Base-by-base conservation (phyloP, 1,284 basidiomycete species). In the Coriolopsis trogii region DNA sequence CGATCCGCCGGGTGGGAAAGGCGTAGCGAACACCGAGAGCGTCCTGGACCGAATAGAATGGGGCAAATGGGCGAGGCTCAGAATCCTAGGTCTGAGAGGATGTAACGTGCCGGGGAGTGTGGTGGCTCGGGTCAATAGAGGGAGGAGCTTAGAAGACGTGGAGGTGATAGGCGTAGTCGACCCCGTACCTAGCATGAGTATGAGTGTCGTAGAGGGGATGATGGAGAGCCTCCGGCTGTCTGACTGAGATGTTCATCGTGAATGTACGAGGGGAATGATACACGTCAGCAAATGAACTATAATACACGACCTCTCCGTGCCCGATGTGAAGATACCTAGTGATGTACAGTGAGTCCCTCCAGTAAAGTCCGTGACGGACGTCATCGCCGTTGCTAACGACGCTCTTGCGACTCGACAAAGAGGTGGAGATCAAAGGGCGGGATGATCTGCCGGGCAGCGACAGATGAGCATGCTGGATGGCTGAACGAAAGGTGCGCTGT, bases 61-160 rank as follows among this genome's bases (percentile, higher is more conserved):
- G 87, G 55, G 54, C 16, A 72, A 76, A 24, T 80, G 81, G 80
- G 72, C 67, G 31, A 63, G 74, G 31, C 62, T 89, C 54, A 69
- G 70, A 54, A 68, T 80, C 15, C 64, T 89, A 24, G 85, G 82
- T 0, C 63, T 85, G 45, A 71, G 82, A 58, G 77, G 67, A 36
- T 85, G 81, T 62, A 64, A 65, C 41, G 61, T 84, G 18, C 69
- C 76, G 6, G 58, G 63, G 31, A 71, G 67, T 16, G 66, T 81
- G 30, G 49, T 76, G 20, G 55, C 53, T 25, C 76, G 68, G 48
- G 63, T 89, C 38, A 87, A 88, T 56, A 70, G 72, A 59, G 77
- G 78, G 0, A 76, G 83, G 56, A 87, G 85, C 85, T 37, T 37
- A 31, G 77, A 79, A 51, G 84, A 85, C 60, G 74, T 89, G 24